phyloP scores from a whole-genome alignment of 495 filamentous ascomycete genomes.

The Thozetella sp. region DNA sequence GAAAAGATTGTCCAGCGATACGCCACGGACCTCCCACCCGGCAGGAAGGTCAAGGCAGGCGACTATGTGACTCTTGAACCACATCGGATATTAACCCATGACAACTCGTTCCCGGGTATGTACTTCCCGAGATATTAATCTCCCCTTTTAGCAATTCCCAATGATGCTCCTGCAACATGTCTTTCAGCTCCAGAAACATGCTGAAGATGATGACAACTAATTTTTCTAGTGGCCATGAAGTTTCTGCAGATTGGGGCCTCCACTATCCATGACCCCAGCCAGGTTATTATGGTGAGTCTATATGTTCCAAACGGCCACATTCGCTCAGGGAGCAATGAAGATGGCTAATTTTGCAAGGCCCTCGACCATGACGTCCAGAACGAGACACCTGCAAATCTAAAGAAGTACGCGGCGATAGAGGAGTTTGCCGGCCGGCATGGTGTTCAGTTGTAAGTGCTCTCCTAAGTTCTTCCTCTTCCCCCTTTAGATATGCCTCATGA shows the following conservation, averaged over 20 bases:
- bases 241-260: conserved; percentile 86
- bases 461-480: too few species aligned
- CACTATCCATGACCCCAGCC: conserved; percentile 67
- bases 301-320: too few species aligned
- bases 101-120: conserved; percentile 91
- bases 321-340: too few species aligned
- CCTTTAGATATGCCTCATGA: too few species aligned
- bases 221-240: conserved; percentile 79
- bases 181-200: too few species aligned
- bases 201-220: too few species aligned
- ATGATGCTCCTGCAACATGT: too few species aligned
- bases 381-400: conserved; percentile 8
- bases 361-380: conserved; percentile 8
- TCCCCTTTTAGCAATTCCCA: too few species aligned
- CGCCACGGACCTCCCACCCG: conserved; percentile 68
- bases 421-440: too few species aligned
- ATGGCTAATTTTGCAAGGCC: conserved; percentile 4
- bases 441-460: too few species aligned
- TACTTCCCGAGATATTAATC: too few species aligned
- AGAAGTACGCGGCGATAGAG: conserved; percentile 8
- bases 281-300: conserved; percentile 86
- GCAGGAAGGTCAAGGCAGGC: conserved; percentile 71
- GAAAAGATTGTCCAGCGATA: conserved; percentile 91
- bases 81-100: conserved; percentile 85
- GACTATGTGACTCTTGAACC: conserved; percentile 87